phyloP scores from a whole-genome alignment of 176 grass and related monocot species.

The Poa annua region DNA sequence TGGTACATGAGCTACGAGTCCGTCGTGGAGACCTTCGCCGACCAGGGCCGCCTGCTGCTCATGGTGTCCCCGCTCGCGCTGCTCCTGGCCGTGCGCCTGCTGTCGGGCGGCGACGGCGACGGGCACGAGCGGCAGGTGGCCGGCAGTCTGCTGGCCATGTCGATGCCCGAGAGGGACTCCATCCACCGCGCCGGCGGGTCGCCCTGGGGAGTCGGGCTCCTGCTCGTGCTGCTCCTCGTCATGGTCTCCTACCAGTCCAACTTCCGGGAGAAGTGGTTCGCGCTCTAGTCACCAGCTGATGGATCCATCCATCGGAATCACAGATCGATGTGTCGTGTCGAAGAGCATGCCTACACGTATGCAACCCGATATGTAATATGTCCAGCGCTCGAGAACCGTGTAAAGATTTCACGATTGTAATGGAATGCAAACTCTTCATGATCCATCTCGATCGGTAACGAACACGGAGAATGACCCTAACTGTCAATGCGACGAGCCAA shows the following conservation, averaged over 20 bases:
- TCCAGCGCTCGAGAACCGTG: neutral
- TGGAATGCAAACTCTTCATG: neutral
- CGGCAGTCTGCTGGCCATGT: slow-evolving; percentile 43
- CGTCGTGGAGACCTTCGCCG: slow-evolving; percentile 49
- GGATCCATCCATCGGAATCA: neutral
- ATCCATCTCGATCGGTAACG: neutral
- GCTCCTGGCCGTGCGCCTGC: slow-evolving; percentile 55
- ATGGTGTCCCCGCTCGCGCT: slow-evolving; percentile 61
- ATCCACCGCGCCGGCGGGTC: slow-evolving; percentile 73
- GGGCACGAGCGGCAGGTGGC: neutral
- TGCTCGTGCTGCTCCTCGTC: slow-evolving; percentile 64
- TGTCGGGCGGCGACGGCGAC: slow-evolving; percentile 36
- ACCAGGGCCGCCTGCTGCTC: slow-evolving; percentile 52
- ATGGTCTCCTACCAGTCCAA: slow-evolving; percentile 82
- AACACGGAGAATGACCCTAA: neutral
- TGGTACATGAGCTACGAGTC: slow-evolving; percentile 71
- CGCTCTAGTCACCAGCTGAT: slow-evolving; percentile 45
- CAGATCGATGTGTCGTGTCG: neutral
- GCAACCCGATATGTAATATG: neutral
- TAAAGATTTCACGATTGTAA: neutral
- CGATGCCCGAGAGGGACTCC: slow-evolving; percentile 55
- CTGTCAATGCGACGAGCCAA: neutral
- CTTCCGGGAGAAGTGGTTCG: slow-evolving; percentile 76
- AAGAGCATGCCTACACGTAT: neutral
- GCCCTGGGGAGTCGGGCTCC: slow-evolving; percentile 67